These are phyloP conservation scores for Ophiostoma fasciatum DNA, from an alignment of 2,329 filamentous ascomycete genomes.

Conservation along the genomic window DNA sequence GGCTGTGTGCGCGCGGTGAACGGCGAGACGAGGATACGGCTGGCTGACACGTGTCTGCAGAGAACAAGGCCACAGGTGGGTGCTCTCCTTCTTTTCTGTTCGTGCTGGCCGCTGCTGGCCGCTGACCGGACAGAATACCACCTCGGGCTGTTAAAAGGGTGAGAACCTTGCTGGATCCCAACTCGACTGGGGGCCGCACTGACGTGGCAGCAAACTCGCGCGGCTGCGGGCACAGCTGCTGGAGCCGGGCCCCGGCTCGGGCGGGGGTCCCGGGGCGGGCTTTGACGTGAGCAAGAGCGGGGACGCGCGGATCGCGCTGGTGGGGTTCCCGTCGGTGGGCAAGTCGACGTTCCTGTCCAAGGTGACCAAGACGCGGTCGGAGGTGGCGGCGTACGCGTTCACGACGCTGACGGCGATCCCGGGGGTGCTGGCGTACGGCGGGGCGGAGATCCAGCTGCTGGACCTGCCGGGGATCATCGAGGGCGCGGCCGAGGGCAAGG, in stretches of 20 bases:
- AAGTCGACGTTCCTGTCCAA: conserved; percentile 99
- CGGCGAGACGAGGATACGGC: background rate
- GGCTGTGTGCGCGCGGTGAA: too few relatives aligned
- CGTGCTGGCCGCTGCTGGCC: too few relatives aligned
- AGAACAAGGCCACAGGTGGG: conserved; percentile 98
- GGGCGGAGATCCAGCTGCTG: conserved; percentile 93
- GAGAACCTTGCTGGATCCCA: too few relatives aligned
- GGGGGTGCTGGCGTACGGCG: conserved; percentile 92
- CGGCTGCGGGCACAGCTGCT: conserved; percentile 87
- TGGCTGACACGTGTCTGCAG: conserved; percentile 32
- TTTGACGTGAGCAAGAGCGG: conserved; percentile 94
- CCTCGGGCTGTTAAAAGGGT: conserved; percentile 95
- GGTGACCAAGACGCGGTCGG: conserved; percentile 93
- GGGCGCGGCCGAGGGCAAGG: conserved; percentile 89
- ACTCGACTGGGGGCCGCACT: background rate
- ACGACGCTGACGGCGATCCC: conserved; percentile 96
- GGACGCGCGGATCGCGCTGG: conserved; percentile 89
- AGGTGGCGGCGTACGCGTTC: conserved; percentile 93
- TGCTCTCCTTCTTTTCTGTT: conserved; percentile 6
- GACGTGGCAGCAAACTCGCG: conserved; percentile 65
- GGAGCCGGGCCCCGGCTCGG: conserved; percentile 70
- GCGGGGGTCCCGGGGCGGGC: conserved; percentile 63
- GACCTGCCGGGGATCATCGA: conserved; percentile 98
- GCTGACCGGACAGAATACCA: conserved; percentile 65
- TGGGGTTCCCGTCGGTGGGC: conserved; percentile 96